Evolutionary conservation across 1,139 yeast species (phyloP).

Genomic region (Nadsonia starkeyi-henricii): DNA sequence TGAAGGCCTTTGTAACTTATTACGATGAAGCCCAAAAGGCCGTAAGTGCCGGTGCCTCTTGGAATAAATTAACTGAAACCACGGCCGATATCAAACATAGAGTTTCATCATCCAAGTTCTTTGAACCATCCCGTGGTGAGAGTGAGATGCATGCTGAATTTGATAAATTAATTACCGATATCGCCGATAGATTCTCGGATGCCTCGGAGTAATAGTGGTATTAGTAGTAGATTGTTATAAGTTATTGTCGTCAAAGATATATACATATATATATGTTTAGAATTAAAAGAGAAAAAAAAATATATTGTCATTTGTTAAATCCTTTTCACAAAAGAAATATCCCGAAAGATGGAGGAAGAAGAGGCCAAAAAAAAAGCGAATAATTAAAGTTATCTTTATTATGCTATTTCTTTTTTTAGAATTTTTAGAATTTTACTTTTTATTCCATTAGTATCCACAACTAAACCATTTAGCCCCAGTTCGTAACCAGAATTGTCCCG

Average conservation of each 20-base stretch:
- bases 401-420: too few relatives aligned
- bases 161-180: constrained; percentile 55
- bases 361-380: too few relatives aligned
- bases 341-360: too few relatives aligned
- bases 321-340: too few relatives aligned
- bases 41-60: constrained; percentile 80
- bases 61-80: constrained; percentile 83
- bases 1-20: constrained; percentile 84
- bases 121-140: constrained; percentile 89
- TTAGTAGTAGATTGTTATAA: constrained; percentile 8
- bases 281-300: not conserved
- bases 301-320: not conserved
- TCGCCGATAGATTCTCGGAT: constrained; percentile 87
- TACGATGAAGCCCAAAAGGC: constrained; percentile 98
- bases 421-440: too few relatives aligned
- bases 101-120: constrained; percentile 88
- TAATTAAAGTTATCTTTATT: too few relatives aligned
- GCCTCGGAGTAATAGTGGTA: constrained; percentile 92
- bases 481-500: too few relatives aligned
- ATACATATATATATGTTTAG: not conserved
- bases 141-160: constrained; percentile 62
- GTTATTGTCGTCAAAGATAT: not conserved
- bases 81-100: constrained; percentile 85
- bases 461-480: too few relatives aligned
- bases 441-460: too few relatives aligned